Percentiles rank a stretch among this genome's conserved stretches.
Conservation (phyloP, 176 grass and related monocot genomes). For the Carex littledalei region DNA sequence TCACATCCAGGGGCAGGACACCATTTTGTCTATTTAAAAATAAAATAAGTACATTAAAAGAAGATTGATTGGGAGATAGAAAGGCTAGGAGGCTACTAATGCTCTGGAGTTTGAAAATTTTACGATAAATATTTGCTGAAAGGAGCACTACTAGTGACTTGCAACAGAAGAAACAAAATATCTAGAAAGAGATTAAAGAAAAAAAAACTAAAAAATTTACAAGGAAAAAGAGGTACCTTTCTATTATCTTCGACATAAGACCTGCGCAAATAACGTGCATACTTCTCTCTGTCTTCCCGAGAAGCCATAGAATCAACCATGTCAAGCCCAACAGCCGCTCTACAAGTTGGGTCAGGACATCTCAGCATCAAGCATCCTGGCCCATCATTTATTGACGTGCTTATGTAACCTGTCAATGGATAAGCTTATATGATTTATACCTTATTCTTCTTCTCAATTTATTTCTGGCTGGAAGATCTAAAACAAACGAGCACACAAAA, state of each 20-base stretch:
- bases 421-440: constrained; percentile 2
- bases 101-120: neutral
- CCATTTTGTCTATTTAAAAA: constrained; percentile 88
- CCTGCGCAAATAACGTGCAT: constrained; percentile 75
- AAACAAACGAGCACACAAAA: neutral
- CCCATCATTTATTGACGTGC: constrained; percentile 97
- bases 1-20: constrained; percentile 99
- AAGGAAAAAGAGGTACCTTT: constrained; percentile 43
- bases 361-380: constrained; percentile 96
- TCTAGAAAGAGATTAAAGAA: neutral
- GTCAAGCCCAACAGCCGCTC: constrained; percentile 77
- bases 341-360: constrained; percentile 92
- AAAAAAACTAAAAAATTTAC: neutral
- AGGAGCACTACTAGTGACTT: neutral
- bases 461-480: neutral
- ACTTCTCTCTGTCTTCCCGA: constrained; percentile 76
- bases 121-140: neutral
- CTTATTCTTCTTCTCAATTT: neutral
- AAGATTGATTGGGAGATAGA: neutral
- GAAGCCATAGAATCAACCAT: constrained; percentile 66
- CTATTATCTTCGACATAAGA: constrained; percentile 99
- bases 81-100: neutral
- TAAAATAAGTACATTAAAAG: constrained; percentile 25
- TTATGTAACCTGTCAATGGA: constrained; percentile 76
- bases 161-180: neutral